phyloP scores from a whole-genome alignment of 345 rosid genomes.

The Brassica juncea region DNA sequence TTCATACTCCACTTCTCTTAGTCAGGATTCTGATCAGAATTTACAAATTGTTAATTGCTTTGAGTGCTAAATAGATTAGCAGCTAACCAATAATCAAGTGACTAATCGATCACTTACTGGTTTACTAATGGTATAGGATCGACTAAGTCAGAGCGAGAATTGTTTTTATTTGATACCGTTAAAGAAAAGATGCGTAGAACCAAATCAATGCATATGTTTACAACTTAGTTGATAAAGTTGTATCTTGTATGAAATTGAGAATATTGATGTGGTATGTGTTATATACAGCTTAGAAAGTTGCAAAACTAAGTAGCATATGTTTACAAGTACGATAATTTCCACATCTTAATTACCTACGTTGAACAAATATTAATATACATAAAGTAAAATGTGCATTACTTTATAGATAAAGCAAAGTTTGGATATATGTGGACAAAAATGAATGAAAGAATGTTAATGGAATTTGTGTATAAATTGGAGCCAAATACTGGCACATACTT shows the following conservation, averaged over 20 bases:
- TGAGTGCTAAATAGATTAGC: no score
- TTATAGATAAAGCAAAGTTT: constrained; percentile 24
- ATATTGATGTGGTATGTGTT: not conserved
- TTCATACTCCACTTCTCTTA: not conserved
- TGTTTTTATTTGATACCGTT: not conserved
- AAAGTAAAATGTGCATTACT: constrained; percentile 25
- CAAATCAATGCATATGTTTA: not conserved
- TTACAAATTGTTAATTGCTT: not conserved
- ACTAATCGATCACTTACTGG: not conserved
- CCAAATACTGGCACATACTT: constrained; percentile 29
- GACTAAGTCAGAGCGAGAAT: not conserved
- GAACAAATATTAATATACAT: not conserved
- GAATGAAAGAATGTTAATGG: not conserved
- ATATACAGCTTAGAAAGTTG: not conserved
- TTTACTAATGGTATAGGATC: not conserved
- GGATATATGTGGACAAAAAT: constrained; percentile 17
- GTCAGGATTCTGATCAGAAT: not conserved
- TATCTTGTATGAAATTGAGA: not conserved
- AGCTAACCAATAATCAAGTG: not conserved
- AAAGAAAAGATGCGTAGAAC: not conserved
- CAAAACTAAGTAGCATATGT: not conserved
- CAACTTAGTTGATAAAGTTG: not conserved
- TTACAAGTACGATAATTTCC: not conserved
- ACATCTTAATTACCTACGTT: not conserved
- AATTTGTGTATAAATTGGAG: constrained; percentile 33